Evolutionary conservation across 2,329 filamentous ascomycete genomes (phyloP).

Genomic region (Hymenoscyphus fraxineus): DNA sequence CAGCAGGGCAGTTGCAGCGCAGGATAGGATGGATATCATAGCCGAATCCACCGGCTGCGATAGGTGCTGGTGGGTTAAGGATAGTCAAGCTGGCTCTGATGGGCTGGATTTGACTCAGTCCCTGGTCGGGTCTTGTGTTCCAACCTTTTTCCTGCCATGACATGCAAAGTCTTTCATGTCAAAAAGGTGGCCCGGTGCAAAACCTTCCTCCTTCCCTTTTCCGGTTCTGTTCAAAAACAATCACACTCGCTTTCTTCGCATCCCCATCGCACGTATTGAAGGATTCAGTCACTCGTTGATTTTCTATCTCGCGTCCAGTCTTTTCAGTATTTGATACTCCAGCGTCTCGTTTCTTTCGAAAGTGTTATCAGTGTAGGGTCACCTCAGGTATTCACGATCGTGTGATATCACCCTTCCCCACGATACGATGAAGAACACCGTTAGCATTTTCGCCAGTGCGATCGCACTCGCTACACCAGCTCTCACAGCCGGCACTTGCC

Average conservation of each 20-base stretch:
- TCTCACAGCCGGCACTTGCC: conserved; percentile 18
- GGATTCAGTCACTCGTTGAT: not conserved
- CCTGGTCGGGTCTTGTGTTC: not conserved
- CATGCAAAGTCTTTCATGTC: too few species aligned
- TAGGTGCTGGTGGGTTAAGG: not conserved
- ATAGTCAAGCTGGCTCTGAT: too few species aligned
- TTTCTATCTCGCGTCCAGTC: not conserved
- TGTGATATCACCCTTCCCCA: not conserved
- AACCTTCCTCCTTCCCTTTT: not conserved
- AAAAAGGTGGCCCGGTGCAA: not conserved
- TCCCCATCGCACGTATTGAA: not conserved
- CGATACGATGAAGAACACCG: conserved; percentile 2
- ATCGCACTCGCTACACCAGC: not conserved
- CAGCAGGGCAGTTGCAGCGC: not conserved
- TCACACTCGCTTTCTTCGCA: not conserved
- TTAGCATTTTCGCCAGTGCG: not conserved
- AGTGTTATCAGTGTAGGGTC: not conserved
- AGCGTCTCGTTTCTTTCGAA: not conserved
- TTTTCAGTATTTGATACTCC: not conserved
- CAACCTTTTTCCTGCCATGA: not conserved
- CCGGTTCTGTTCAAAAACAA: not conserved
- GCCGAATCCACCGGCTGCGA: not conserved
- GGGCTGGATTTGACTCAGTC: not conserved
- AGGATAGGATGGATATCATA: not conserved
- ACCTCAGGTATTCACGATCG: not conserved